Evolutionary conservation across 495 filamentous ascomycete species (phyloP).

Genomic region (Baudoinia panamericana): DNA sequence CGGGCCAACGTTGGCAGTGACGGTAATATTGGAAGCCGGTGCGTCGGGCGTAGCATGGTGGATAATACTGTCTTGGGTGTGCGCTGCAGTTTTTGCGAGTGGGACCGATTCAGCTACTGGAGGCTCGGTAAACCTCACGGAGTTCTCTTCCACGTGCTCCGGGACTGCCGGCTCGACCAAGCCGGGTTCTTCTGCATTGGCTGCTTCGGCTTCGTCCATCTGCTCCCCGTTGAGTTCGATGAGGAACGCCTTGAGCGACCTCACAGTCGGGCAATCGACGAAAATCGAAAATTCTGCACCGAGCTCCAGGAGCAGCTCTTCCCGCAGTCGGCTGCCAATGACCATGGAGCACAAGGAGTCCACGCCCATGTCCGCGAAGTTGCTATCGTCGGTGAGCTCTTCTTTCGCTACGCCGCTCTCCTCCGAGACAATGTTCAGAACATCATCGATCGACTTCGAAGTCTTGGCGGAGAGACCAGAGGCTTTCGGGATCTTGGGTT

Average conservation of each 20-base stretch:
- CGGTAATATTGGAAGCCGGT: too few species aligned
- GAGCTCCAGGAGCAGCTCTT: constrained; percentile 32
- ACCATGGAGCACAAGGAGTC: constrained; percentile 42
- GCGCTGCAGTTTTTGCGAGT: too few species aligned
- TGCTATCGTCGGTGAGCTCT: constrained; percentile 43
- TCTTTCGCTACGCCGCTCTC: constrained; percentile 51
- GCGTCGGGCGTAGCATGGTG: too few species aligned
- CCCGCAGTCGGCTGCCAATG: constrained; percentile 32
- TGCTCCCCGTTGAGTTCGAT: constrained; percentile 31
- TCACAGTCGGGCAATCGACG: constrained; percentile 37
- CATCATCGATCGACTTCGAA: too few species aligned
- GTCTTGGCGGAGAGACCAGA: too few species aligned
- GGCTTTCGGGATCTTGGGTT: too few species aligned
- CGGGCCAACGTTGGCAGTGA: too few species aligned
- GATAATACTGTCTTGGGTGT: too few species aligned
- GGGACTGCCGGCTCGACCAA: too few species aligned
- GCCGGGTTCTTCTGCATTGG: too few species aligned
- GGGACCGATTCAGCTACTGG: too few species aligned
- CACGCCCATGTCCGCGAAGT: constrained; percentile 41
- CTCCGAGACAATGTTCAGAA: constrained; percentile 39
- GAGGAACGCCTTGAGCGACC: constrained; percentile 33
- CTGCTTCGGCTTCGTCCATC: not conserved
- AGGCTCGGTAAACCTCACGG: constrained; percentile 24
- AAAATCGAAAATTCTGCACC: constrained; percentile 38
- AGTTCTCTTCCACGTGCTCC: too few species aligned